A percentile compares a stretch with the other conserved stretches of the same genome.
Conservation (phyloP, 1,284 basidiomycete species). For the Apiotrichum veenhuisii region DNA sequence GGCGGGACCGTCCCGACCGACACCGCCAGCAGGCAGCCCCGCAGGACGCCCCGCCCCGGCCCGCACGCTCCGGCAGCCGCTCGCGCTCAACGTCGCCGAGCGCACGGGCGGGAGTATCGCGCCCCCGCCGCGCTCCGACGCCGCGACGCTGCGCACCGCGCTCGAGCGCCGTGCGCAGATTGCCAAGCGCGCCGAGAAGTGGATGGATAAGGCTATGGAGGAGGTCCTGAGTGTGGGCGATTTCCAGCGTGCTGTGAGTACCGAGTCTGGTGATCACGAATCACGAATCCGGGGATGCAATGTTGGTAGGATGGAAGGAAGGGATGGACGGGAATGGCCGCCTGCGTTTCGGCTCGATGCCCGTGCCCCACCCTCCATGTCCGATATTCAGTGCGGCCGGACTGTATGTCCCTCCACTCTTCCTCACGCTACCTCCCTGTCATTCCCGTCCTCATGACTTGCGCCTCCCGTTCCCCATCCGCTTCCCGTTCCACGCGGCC, state of each 20-base stretch:
- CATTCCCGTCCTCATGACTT: too few relatives aligned
- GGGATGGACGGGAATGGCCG: too few relatives aligned
- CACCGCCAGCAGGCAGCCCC: neutral
- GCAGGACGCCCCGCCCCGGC: neutral
- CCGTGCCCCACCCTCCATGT: too few relatives aligned
- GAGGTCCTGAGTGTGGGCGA: constrained; percentile 9
- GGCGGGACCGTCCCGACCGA: neutral
- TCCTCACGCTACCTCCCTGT: neutral
- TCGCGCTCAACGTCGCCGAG: neutral
- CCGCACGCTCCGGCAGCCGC: constrained; percentile 5
- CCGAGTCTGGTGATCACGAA: too few relatives aligned
- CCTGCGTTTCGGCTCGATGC: too few relatives aligned
- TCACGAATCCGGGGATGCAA: neutral
- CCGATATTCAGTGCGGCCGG: too few relatives aligned
- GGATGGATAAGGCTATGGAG: constrained; percentile 20
- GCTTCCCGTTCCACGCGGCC: neutral
- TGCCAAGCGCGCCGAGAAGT: constrained; percentile 16
- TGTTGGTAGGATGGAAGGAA: too few relatives aligned
- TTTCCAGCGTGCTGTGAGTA: constrained; percentile 15
- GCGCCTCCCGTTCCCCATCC: too few relatives aligned
- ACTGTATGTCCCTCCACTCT: neutral
- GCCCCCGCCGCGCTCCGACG: neutral
- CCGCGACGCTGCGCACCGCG: constrained; percentile 6
- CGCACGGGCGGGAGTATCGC: neutral
- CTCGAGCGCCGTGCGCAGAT: constrained; percentile 9